phyloP scores from a whole-genome alignment of 1,284 basidiomycete genomes.

The Microbotryomycetes sp. region DNA sequence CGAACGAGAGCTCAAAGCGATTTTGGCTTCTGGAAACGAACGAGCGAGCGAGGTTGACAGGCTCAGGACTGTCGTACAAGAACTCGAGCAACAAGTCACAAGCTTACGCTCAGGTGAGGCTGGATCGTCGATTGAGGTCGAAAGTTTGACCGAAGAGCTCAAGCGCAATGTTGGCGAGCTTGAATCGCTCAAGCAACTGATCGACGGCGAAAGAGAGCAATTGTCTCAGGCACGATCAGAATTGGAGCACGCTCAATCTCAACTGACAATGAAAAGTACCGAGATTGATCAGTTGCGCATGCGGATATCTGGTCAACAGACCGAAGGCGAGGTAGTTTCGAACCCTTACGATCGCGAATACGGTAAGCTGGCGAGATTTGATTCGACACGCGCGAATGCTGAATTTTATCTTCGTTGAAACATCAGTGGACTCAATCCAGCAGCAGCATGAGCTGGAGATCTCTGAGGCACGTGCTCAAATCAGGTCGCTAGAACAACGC shows the following conservation, averaged over 20 bases:
- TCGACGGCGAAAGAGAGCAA: slow-evolving; percentile 12
- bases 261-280: not conserved
- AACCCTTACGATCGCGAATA: slow-evolving; percentile 11
- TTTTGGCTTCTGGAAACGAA: slow-evolving; percentile 18
- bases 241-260: slow-evolving; percentile 23
- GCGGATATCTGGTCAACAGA: not conserved
- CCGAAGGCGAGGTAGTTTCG: not conserved
- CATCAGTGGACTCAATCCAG: slow-evolving; percentile 17
- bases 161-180: slow-evolving; percentile 19
- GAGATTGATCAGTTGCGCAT: slow-evolving; percentile 15
- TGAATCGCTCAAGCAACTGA: slow-evolving; percentile 12
- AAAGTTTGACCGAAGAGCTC: slow-evolving; percentile 11
- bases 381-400: slow-evolving; percentile 4
- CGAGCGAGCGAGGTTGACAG: slow-evolving; percentile 12
- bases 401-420: slow-evolving; percentile 3
- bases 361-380: slow-evolving; percentile 8
- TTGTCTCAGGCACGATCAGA: slow-evolving; percentile 11
- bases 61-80: slow-evolving; percentile 4
- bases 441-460: slow-evolving; percentile 33
- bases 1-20: slow-evolving; percentile 25
- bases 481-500: slow-evolving; percentile 31
- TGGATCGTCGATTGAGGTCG: not conserved
- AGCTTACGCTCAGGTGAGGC: not conserved
- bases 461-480: slow-evolving; percentile 23
- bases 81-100: slow-evolving; percentile 16